Conservation (phyloP, 2,329 filamentous ascomycete genomes). For the Cyanodermella asteris region DNA sequence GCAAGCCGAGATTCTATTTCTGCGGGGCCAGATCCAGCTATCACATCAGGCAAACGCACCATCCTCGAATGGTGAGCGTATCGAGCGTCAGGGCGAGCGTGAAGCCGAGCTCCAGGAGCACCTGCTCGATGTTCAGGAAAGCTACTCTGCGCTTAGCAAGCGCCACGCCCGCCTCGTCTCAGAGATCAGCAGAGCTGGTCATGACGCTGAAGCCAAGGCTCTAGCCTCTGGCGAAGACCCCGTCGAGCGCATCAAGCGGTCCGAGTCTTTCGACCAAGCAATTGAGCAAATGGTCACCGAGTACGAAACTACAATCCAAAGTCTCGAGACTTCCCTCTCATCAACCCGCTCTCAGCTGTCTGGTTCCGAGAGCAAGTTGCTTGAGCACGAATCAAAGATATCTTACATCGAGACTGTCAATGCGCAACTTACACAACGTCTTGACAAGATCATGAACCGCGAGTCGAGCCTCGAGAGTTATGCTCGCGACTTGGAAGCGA, state of each 20-base stretch:
- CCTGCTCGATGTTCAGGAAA: slow-evolving; percentile 78
- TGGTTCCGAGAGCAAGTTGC: slow-evolving; percentile 59
- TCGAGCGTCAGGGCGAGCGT: slow-evolving; percentile 60
- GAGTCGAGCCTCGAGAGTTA: slow-evolving; percentile 85
- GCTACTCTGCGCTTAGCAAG: slow-evolving; percentile 74
- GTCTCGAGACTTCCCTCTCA: slow-evolving; percentile 72
- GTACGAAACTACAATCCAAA: slow-evolving; percentile 96
- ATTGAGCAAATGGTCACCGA: slow-evolving; percentile 92
- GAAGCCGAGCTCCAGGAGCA: slow-evolving; percentile 87
- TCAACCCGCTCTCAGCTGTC: slow-evolving; percentile 69
- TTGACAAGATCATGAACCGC: slow-evolving; percentile 85
- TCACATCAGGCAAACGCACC: slow-evolving; percentile 43
- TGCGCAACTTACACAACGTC: slow-evolving; percentile 61
- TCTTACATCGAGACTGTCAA: slow-evolving; percentile 87
- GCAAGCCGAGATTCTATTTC: slow-evolving; percentile 78
- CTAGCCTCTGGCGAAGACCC: slow-evolving; percentile 53
- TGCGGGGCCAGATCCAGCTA: slow-evolving; percentile 80
- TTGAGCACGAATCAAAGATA: slow-evolving; percentile 86
- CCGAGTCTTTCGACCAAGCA: slow-evolving; percentile 85
- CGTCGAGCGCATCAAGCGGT: slow-evolving; percentile 74
- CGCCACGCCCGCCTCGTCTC: slow-evolving; percentile 90
- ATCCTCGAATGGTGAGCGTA: slow-evolving; percentile 52
- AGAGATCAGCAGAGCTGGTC: slow-evolving; percentile 70
- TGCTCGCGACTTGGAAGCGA: slow-evolving; percentile 72
- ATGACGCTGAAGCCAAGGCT: slow-evolving; percentile 41